Percentiles rank a stretch among this genome's conserved stretches.
Conservation (phyloP, 805 yeast species). For the Lipomyces orientalis region DNA sequence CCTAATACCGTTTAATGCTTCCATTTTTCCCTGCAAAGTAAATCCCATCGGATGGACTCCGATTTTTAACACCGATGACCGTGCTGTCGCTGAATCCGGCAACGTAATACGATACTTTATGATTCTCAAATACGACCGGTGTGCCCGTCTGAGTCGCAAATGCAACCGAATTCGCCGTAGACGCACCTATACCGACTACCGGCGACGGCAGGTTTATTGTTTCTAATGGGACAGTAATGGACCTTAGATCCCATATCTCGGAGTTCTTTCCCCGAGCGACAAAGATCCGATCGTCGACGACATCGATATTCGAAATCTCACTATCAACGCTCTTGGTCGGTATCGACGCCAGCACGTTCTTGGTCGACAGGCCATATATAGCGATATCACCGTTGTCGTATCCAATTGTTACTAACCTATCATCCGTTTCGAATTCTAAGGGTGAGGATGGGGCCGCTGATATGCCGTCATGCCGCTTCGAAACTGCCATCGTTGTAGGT, state of each 20-base stretch:
- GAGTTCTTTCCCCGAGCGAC: slow-evolving; percentile 18
- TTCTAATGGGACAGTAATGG: slow-evolving; percentile 14
- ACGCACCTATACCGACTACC: slow-evolving; percentile 3
- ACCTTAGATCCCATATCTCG: slow-evolving; percentile 29
- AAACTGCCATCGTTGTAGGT: slow-evolving; percentile 19
- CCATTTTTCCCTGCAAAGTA: slow-evolving; percentile 17
- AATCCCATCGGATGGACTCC: background rate
- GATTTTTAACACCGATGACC: slow-evolving; percentile 9
- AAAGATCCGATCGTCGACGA: slow-evolving; percentile 6
- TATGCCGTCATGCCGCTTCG: slow-evolving; percentile 44
- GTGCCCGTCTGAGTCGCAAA: slow-evolving; percentile 7
- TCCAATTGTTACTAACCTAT: slow-evolving; percentile 47
- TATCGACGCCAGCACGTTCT: slow-evolving; percentile 9
- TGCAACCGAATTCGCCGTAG: slow-evolving; percentile 1
- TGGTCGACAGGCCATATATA: slow-evolving; percentile 23
- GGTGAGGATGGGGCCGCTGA: slow-evolving; percentile 13
- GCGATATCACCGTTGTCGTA: slow-evolving; percentile 43
- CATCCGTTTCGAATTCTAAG: slow-evolving; percentile 58
- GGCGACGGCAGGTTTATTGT: slow-evolving; percentile 8
- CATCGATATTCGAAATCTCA: slow-evolving; percentile 4
- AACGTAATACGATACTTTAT: slow-evolving; percentile 4
- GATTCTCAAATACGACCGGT: slow-evolving; percentile 1
- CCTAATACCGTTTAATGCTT: slow-evolving; percentile 12
- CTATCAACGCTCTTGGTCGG: slow-evolving; percentile 6
- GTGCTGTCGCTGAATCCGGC: slow-evolving; percentile 10